phyloP scores from a whole-genome alignment of 169 alveolate genomes.

The Plasmodium vivax region DNA sequence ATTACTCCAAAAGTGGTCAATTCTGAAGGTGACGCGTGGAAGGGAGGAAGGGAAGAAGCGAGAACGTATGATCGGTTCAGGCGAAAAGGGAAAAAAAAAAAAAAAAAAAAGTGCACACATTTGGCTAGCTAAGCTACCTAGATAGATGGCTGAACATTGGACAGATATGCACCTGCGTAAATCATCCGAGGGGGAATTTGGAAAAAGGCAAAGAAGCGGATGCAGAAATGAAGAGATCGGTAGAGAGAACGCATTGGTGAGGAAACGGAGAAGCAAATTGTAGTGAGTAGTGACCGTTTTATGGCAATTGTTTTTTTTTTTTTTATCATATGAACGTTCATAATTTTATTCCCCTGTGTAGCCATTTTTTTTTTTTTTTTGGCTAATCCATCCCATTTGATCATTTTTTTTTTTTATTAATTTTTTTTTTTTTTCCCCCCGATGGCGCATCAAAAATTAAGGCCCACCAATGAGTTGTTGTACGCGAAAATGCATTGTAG shows the following conservation, averaged over 20 bases:
- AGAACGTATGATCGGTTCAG: background rate
- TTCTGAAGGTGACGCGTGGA: background rate
- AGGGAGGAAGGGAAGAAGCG: background rate
- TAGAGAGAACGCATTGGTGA: background rate
- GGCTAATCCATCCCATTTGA: background rate
- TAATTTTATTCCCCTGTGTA: background rate
- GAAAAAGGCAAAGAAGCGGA: background rate
- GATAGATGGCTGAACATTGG: background rate
- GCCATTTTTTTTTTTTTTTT: constrained; percentile 2
- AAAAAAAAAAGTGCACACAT: constrained; percentile 1
- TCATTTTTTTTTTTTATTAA: background rate
- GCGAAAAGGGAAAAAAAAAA: background rate
- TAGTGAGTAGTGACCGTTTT: constrained; percentile 10
- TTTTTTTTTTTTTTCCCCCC: background rate
- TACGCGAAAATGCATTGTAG: background rate
- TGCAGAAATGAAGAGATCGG: background rate
- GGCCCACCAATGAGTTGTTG: constrained; percentile 1
- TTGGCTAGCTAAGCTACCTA: background rate
- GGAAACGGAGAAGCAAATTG: background rate
- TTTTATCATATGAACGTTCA: constrained; percentile 19
- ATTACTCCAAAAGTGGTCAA: constrained; percentile 30
- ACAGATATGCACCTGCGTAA: background rate
- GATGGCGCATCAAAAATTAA: background rate
- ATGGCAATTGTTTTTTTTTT: constrained; percentile 10
- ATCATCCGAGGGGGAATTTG: background rate